Base-by-base conservation (phyloP, 805 yeast species). In the Suhomyces emberorum region DNA sequence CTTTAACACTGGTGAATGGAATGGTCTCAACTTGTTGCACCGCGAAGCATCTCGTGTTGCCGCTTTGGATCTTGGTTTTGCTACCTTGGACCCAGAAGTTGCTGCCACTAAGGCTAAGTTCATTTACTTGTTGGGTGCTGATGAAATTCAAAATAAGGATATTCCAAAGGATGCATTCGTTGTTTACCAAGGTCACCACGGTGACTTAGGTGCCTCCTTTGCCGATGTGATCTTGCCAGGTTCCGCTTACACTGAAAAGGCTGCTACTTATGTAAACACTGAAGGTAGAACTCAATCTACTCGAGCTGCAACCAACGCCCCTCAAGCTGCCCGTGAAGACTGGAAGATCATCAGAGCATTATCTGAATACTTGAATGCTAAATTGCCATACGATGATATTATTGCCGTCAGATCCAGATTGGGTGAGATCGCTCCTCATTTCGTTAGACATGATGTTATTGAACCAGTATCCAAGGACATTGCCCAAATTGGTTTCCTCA, bases 221-320 rank as follows among this genome's bases (percentile, higher is more conserved):
- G 95, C 95, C 30, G 95, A 86, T 60, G 95, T 86, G 30, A 76
- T 86, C 41, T 74, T 86, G 48, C 95, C 95, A 30, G 89, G 89
- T 32, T 74, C 89, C 23, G 95, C 95, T 26, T 87, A 82, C 74
- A 87, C 95, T 26, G 95, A 86, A 62, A 87, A 86, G 64, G 68
- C 79, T 18, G 88, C 85, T 39, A 87, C 93, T 4, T 86, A 77
- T 61, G 89, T 86, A 46, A 86, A 86, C 67, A 87, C 95, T 25
- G 95, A 87, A 67, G 95, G 95, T 51, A 79, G 95, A 59, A 79
- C 87, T 9, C 95, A 86, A 69, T 62, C 72, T 39, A 83, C 95
- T 3, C 76, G 91, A 46, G 95, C 95, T 29, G 93, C 95, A 28
- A 80, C 86, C 19, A 84, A 81, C 44, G 82, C 93, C 6, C 95